These are phyloP conservation scores for Xylariaceae sp. DNA, from an alignment of 2,329 filamentous ascomycete genomes.

Conservation along the genomic window DNA sequence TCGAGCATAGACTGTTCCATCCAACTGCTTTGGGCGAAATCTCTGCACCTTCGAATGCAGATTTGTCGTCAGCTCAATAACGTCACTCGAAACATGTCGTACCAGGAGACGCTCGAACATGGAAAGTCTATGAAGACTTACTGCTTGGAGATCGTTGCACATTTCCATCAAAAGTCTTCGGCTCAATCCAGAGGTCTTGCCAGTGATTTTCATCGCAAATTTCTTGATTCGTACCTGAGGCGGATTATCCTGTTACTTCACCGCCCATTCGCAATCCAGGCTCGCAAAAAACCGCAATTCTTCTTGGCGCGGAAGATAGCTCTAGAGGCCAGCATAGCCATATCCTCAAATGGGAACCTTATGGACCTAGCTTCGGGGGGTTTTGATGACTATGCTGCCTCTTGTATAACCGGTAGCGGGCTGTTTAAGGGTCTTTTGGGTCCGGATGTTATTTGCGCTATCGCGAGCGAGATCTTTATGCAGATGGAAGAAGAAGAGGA, in stretches of 20 bases:
- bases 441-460: constrained; percentile 13
- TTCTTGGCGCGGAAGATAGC: constrained; percentile 20
- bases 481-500: constrained; percentile 16
- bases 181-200: neutral
- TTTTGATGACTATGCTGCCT: constrained; percentile 14
- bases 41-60: constrained; percentile 15
- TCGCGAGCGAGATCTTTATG: constrained; percentile 15
- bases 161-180: constrained; percentile 9
- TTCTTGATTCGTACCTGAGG: constrained; percentile 22
- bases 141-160: constrained; percentile 16
- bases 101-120: constrained; percentile 12
- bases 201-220: constrained; percentile 18
- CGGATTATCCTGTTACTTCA: constrained; percentile 20
- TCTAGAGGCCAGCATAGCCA: constrained; percentile 20
- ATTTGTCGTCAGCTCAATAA: constrained; percentile 18
- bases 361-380: constrained; percentile 5
- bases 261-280: constrained; percentile 18
- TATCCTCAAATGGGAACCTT: constrained; percentile 12
- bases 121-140: constrained; percentile 13
- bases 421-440: constrained; percentile 20
- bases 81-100: constrained; percentile 3
- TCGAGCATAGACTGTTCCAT: constrained; percentile 17
- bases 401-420: constrained; percentile 16
- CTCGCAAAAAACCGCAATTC: constrained; percentile 17
- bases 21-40: constrained; percentile 18